Base-by-base conservation (phyloP, 176 grass and related monocot genomes). In the Triticum dicoccoides region DNA sequence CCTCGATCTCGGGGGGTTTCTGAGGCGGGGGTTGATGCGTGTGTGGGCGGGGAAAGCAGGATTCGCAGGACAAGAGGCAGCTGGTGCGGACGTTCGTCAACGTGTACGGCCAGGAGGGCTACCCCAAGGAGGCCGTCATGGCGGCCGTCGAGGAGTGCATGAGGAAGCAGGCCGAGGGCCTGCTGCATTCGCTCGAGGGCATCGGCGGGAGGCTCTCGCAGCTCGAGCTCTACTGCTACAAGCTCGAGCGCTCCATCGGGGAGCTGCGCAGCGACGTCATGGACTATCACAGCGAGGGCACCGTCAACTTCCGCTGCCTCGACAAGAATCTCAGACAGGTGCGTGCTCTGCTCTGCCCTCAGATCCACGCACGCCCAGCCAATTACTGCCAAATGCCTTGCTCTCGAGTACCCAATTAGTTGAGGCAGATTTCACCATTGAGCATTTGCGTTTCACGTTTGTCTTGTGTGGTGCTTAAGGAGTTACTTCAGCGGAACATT, bases 261-360 rank as follows among this genome's bases (percentile, higher is more conserved):
- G 94, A 99, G 87, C 84, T 97, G 45, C 92, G 89, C 79, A 87
- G 85, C 85, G 94, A 97, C 89, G 88, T 99, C 85, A 88, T 91
- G 86, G 90, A 90, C 77, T 88, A 96, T 78, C 97, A 99, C 80
- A 79, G 67, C 90, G 94, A 97, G 21, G 59, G 56, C 39, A 91
- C 89, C 38, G 39, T 86, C 66, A 99, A 93, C 85, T 94, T 93
- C 80, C 84, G 91, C 8, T 91, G 90, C 89, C 59, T 99, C 14
- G 97, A 99, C 52, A 97, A 94, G 83, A 91, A 99, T 49, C 61
- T 99, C 58, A 90, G 91, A 88, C 94, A 94, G 93, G 97, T 99
- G 52, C 25, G 76, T 30, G 3, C 69, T 7, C 38, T 18, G 47
- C 58, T 5, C 17, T 14, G 65, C 44, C 77, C 76, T 73, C 54